A percentile compares a stretch with the other conserved stretches of the same genome.
Conservation (phyloP, 352 stramenopile species). For the Phytophthora sp. region DNA sequence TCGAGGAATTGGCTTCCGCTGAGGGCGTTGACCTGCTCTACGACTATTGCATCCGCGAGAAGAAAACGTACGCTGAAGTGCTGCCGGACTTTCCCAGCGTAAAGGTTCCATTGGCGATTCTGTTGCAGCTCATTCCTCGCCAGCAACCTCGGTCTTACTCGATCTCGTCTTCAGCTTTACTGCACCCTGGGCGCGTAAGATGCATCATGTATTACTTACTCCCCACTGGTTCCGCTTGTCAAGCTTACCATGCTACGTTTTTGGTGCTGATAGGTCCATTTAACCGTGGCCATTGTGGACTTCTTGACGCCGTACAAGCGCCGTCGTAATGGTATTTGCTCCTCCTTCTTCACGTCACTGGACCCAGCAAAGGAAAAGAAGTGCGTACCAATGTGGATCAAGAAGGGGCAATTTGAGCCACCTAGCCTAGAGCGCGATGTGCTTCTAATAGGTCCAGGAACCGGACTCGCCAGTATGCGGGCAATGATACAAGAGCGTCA, state of each 20-base stretch:
- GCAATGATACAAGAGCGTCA: conserved; percentile 88
- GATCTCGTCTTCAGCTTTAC: conserved; percentile 86
- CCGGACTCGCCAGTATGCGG: conserved; percentile 90
- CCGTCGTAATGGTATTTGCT: conserved; percentile 82
- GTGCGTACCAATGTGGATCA: conserved; percentile 85
- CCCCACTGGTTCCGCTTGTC: background rate
- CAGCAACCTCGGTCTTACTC: conserved; percentile 92
- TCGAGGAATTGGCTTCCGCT: conserved; percentile 88
- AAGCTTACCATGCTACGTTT: conserved; percentile 9
- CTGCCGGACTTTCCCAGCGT: conserved; percentile 89
- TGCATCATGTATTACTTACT: background rate
- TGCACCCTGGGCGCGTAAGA: conserved; percentile 55
- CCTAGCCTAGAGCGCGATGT: conserved; percentile 54
- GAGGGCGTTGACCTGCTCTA: conserved; percentile 92
- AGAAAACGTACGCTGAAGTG: conserved; percentile 90
- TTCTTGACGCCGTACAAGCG: conserved; percentile 93
- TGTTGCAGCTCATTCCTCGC: conserved; percentile 86
- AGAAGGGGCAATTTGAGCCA: conserved; percentile 82
- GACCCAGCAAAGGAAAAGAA: conserved; percentile 40
- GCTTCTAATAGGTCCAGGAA: conserved; percentile 92
- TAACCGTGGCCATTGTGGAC: conserved; percentile 90
- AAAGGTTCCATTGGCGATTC: conserved; percentile 60
- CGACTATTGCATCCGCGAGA: conserved; percentile 93
- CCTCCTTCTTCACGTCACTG: conserved; percentile 75
- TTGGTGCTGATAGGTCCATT: conserved; percentile 52